These are phyloP conservation scores for Backusella morwellensis DNA, from an alignment of 192 early-diverging fungal genomes.

Conservation along the genomic window DNA sequence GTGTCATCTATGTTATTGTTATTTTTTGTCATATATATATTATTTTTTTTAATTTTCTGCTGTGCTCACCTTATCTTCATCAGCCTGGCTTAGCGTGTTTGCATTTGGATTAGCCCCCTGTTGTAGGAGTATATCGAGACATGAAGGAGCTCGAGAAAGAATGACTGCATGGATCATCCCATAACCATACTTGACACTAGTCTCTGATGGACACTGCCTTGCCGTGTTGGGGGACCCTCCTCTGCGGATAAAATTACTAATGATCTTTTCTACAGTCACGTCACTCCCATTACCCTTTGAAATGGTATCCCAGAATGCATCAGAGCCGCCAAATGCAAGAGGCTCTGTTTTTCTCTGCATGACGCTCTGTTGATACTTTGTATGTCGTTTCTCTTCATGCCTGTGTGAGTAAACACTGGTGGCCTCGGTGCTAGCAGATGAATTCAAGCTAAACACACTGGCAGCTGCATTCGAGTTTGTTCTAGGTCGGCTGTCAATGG, in stretches of 20 bases:
- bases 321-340: conserved; percentile 31
- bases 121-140: conserved; percentile 29
- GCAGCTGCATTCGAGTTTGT: conserved; percentile 5
- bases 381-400: background rate
- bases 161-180: conserved; percentile 36
- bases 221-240: conserved; percentile 39
- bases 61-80: conserved; percentile 30
- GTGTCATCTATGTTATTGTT: conserved; percentile 13
- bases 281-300: conserved; percentile 25
- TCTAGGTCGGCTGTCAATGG: background rate
- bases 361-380: background rate
- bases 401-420: conserved; percentile 7
- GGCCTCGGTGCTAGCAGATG: background rate
- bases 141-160: conserved; percentile 14
- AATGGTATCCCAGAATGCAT: conserved; percentile 38
- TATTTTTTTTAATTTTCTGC: no score
- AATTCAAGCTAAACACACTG: conserved; percentile 12
- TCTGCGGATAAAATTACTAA: conserved; percentile 34
- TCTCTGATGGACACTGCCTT: conserved; percentile 22
- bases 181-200: conserved; percentile 32
- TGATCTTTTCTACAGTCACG: conserved; percentile 33
- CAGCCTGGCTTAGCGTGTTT: conserved; percentile 18
- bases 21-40: background rate
- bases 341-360: conserved; percentile 27
- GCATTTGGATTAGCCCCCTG: conserved; percentile 38